Evolutionary conservation across 208 protist genomes (phyloP), one percentile per base, ranked within the genome.

Genomic region (Angomonas ambiguus): DNA sequence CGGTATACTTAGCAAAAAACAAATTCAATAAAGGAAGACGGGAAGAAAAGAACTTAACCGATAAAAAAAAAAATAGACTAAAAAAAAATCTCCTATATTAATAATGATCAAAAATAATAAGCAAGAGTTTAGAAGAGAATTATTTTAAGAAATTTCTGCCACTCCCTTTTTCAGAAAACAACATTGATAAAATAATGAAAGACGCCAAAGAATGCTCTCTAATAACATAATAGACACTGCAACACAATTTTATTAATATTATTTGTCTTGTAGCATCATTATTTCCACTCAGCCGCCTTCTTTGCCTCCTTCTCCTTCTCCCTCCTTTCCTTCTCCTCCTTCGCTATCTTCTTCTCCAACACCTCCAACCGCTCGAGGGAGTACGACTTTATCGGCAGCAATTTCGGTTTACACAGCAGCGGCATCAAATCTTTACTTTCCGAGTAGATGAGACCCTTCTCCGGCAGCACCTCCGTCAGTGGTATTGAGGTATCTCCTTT

Each of bases 361-460:
- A 69, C 42, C 71, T 98, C 96, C 0, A 98, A 76, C 49, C 92
- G 91, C 70, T 97, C 82, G 18, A 98, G 77, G 4, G 94, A 87
- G 67, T 95, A 87, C n/a, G 93, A 98, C 72, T 98, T 98, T 71
- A 98, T 93, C 30, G 97, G 92, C 69, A 98, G 87, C 32, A 98
- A 86, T 75, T 98, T 98, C 1, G 97, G 97, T 71, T 97, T 97
- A 78, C 96, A 98, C 18, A 98, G 79, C 20, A 98, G 68, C 55
- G 88, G 83, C 42, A 67, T 82, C 33, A 97, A 77, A 20, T 80
- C 80, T 22, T 83, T 83, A 24, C 70, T 72, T 28, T 96, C 87
- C 1, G 80, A 76, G 66, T 91, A 94, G 34, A 96, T 83, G 33
- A 96, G 77, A 1, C 88, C 87, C 48, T 79, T 80, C 49, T 91